Evolutionary conservation across 805 yeast species (phyloP), one percentile per base, ranked within the genome.

Genomic region (Nakazawaea wyomingensis): DNA sequence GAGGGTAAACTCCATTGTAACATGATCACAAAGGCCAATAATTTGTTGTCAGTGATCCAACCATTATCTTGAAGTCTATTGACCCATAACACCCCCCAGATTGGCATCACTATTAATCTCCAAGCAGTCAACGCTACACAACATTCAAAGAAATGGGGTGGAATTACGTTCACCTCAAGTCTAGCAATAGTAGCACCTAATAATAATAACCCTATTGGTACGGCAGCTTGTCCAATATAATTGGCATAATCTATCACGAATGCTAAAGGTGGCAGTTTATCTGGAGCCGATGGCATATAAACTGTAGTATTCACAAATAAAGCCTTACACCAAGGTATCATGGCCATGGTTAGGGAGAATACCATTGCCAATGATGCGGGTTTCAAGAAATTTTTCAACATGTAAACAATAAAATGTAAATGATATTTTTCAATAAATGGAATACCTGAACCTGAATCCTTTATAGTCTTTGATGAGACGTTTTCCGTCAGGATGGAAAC

Each of bases 71-170:
- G 50, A 39, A 77, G 48, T 14, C 72, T 74, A 3, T 72, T 65
- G 8, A 72, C 66, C 49, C 74, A 54, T 1, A 76, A 72, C 3
- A 74, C 72, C 0, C 82, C 82, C 33, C 76, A 63, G 6, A 76
- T 73, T 2, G 82, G 82, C 41, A 75, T 48, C 4, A 77, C 43
- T 7, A 69, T 57, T 19, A 76, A 56, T 45, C 80, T 57, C 35
- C 62, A 62, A 3, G 56, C 46, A 0, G 76, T 68, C 17, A 73
- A 62, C 48, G 64, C 61, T 17, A 74, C 47, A 2, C 75, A 77
- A 2, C 76, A 69, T 53, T 74, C 75, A 81, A 81, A 76, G 55
- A 76, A 77, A 0, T 81, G 81, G 14, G 60, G 51, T 7, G 78
- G 76, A 52, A 75, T 61, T 7, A 56, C 48, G 13, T 62, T 66